Percentiles rank a stretch among this genome's conserved stretches.
Evolutionary conservation across 176 grass and related monocot species (phyloP).

Genomic region (Musa itinerans): DNA sequence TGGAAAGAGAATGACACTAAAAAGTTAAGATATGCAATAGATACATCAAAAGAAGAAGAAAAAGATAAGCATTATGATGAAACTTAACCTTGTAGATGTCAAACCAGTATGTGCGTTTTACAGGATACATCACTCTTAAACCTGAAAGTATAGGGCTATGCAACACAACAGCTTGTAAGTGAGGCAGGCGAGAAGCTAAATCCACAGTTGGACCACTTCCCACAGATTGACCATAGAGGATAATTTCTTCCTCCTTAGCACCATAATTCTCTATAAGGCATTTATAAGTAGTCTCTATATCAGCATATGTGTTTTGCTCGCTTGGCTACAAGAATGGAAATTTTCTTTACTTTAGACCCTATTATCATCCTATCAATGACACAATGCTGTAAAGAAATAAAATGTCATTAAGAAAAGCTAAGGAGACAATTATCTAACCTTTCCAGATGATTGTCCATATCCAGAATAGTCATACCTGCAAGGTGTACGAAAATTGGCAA

Average conservation of each 20-base stretch:
- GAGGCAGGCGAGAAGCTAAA: constrained; percentile 61
- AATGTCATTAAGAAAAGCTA: not conserved
- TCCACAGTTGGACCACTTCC: constrained; percentile 87
- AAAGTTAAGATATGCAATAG: constrained; percentile 4
- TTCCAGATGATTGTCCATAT: constrained; percentile 41
- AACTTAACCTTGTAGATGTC: constrained; percentile 90
- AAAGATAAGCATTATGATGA: constrained; percentile 7
- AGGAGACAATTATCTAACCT: constrained; percentile 16
- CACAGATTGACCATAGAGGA: constrained; percentile 91
- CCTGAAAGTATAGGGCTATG: constrained; percentile 91
- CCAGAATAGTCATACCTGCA: constrained; percentile 43
- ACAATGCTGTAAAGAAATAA: not conserved
- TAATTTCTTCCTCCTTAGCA: constrained; percentile 81
- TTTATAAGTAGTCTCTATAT: constrained; percentile 85
- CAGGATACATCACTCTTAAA: constrained; percentile 93
- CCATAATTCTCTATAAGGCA: constrained; percentile 71
- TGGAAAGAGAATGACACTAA: constrained; percentile 26
- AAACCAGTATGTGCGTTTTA: constrained; percentile 92
- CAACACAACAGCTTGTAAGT: constrained; percentile 62
- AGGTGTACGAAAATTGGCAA: constrained; percentile 14
- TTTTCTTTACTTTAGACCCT: not conserved
- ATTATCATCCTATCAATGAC: not conserved
- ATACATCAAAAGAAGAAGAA: not conserved
- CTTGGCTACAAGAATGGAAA: constrained; percentile 39
- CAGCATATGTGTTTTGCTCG: constrained; percentile 79